These are phyloP conservation scores for Artemisia annua DNA, from an alignment of 129 eudicot genomes.

Conservation along the genomic window DNA sequence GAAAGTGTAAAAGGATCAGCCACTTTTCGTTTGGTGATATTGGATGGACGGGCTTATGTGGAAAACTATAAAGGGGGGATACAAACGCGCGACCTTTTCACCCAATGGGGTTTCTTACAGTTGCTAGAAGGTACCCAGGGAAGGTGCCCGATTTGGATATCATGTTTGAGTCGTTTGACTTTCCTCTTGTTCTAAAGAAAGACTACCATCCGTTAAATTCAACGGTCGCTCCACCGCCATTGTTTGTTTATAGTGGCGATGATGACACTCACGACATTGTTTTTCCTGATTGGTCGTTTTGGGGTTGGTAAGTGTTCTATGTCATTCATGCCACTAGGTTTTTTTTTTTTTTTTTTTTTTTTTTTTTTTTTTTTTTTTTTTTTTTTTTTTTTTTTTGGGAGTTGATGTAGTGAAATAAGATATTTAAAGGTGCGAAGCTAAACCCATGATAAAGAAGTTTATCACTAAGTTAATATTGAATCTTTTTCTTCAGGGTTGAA, in stretches of 20 bases:
- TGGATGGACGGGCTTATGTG: constrained; percentile 68
- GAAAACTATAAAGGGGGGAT: constrained; percentile 45
- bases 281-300: constrained; percentile 92
- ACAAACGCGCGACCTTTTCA: constrained; percentile 75
- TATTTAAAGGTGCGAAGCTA: too few species aligned
- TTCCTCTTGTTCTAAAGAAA: constrained; percentile 53
- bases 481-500: constrained; percentile 54
- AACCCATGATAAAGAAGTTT: neutral
- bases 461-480: neutral
- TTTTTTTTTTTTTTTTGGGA: too few species aligned
- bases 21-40: constrained; percentile 63
- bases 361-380: too few species aligned
- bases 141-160: constrained; percentile 75
- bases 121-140: constrained; percentile 86
- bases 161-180: constrained; percentile 84
- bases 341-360: too few species aligned
- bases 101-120: constrained; percentile 85
- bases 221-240: constrained; percentile 59
- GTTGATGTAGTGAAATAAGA: too few species aligned
- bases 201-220: constrained; percentile 30
- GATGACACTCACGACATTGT: constrained; percentile 63
- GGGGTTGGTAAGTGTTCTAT: constrained; percentile 78
- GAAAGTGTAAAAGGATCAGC: constrained; percentile 56
- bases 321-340: constrained; percentile 2
- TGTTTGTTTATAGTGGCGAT: constrained; percentile 77